These are phyloP conservation scores for Graphilbum sp. DNA, from an alignment of 2,329 filamentous ascomycete species.

Conservation along the genomic window DNA sequence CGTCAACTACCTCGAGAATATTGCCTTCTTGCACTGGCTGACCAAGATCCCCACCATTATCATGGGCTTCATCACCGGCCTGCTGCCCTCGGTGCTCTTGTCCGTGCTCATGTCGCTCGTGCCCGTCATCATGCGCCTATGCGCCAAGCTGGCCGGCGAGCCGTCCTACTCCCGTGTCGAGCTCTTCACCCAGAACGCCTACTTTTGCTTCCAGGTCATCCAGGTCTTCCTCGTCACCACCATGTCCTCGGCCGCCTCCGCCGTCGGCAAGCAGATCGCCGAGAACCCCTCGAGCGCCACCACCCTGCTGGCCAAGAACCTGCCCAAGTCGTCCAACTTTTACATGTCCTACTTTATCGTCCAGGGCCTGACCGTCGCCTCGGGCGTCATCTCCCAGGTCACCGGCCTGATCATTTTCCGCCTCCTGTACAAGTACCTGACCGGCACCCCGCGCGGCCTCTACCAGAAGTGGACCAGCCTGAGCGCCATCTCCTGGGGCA, in stretches of 20 bases:
- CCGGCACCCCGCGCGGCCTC: slow-evolving; percentile 64
- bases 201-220: slow-evolving; percentile 76
- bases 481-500: slow-evolving; percentile 67
- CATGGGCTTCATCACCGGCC: slow-evolving; percentile 67
- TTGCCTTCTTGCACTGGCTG: slow-evolving; percentile 58
- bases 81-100: slow-evolving; percentile 65
- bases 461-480: slow-evolving; percentile 64
- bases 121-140: slow-evolving; percentile 65
- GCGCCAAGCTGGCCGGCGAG: slow-evolving; percentile 65
- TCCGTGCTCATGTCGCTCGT: slow-evolving; percentile 76
- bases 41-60: slow-evolving; percentile 51
- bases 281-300: slow-evolving; percentile 45
- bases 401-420: slow-evolving; percentile 58
- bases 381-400: slow-evolving; percentile 55
- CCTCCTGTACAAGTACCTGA: slow-evolving; percentile 55
- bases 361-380: slow-evolving; percentile 69
- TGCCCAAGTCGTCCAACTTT: slow-evolving; percentile 81
- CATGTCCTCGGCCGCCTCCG: slow-evolving; percentile 62
- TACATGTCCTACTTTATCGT: slow-evolving; percentile 93
- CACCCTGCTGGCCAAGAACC: slow-evolving; percentile 48
- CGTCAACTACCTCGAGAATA: slow-evolving; percentile 48
- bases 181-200: slow-evolving; percentile 77
- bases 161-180: slow-evolving; percentile 69
- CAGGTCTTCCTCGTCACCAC: slow-evolving; percentile 80
- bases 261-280: slow-evolving; percentile 46